These are phyloP conservation scores for Mortierella claussenii DNA, from an alignment of 192 early-diverging fungal species.

Conservation along the genomic window DNA sequence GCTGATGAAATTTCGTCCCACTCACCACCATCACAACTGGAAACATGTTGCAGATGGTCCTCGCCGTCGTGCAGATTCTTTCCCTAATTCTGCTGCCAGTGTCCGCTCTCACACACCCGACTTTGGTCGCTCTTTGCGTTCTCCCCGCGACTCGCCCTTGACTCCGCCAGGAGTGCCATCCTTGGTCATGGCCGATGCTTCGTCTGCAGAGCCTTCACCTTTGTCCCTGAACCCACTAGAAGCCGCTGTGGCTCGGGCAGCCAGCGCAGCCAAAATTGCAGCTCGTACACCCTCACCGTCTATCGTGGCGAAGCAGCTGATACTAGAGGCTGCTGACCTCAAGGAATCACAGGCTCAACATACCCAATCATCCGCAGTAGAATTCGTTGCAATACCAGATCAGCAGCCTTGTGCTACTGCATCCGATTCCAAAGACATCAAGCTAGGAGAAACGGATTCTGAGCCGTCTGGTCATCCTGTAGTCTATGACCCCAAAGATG, in stretches of 20 bases:
- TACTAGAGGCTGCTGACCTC: slow-evolving; percentile 3
- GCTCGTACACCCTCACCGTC: slow-evolving; percentile 20
- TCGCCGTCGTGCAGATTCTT: slow-evolving; percentile 42
- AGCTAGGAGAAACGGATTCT: too few relatives aligned
- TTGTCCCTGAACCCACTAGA: slow-evolving; percentile 35
- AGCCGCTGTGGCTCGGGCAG: slow-evolving; percentile 25
- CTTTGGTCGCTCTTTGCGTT: slow-evolving; percentile 16
- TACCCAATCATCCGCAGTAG: too few relatives aligned
- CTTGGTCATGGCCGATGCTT: slow-evolving; percentile 11
- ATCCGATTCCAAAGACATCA: too few relatives aligned
- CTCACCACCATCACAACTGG: neutral
- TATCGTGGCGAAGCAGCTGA: too few relatives aligned
- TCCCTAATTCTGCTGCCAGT: slow-evolving; percentile 34
- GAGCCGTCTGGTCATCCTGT: too few relatives aligned
- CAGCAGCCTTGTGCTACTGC: too few relatives aligned
- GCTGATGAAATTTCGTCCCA: neutral
- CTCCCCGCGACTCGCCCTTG: slow-evolving; percentile 19
- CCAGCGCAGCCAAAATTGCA: slow-evolving; percentile 38
- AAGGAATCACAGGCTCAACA: too few relatives aligned
- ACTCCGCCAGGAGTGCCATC: slow-evolving; percentile 31
- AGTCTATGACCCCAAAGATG: too few relatives aligned
- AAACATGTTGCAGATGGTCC: slow-evolving; percentile 27
- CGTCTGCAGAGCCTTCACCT: slow-evolving; percentile 28
- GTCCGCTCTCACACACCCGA: slow-evolving; percentile 40
- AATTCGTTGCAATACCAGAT: too few relatives aligned